Evolutionary conservation across 257 asterid genomes (phyloP).

Genomic region (Nicotiana undulata): DNA sequence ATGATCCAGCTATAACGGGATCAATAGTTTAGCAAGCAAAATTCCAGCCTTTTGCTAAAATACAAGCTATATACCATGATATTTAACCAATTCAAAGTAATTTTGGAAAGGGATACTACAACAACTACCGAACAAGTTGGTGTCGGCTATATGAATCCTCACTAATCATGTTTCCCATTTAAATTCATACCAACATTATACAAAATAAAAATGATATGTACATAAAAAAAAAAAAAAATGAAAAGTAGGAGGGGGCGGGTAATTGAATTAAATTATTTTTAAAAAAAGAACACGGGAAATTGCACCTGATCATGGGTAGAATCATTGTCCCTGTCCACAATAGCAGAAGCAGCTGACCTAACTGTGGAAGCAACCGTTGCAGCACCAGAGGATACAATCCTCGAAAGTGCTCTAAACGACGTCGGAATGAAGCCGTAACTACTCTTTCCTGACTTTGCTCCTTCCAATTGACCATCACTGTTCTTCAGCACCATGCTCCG

Average conservation of each 20-base stretch:
- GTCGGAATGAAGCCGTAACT: conserved; percentile 51
- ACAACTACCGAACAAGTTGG: too few species aligned
- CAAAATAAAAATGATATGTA: too few species aligned
- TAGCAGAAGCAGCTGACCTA: conserved; percentile 84
- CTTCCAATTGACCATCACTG: conserved; percentile 51
- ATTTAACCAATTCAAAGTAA: background rate
- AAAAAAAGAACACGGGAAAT: background rate
- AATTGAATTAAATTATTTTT: too few species aligned
- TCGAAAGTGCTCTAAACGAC: conserved; percentile 65
- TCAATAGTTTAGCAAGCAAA: background rate
- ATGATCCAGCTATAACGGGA: background rate
- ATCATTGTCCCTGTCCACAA: conserved; percentile 66
- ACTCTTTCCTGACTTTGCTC: conserved; percentile 29
- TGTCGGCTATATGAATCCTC: too few species aligned
- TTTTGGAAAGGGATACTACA: too few species aligned
- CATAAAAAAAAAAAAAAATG: too few species aligned
- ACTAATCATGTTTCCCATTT: too few species aligned
- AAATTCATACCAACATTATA: too few species aligned
- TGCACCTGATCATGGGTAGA: conserved; percentile 57
- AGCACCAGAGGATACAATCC: conserved; percentile 77
- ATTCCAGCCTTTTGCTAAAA: conserved; percentile 1
- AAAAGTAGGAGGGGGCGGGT: too few species aligned
- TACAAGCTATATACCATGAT: background rate
- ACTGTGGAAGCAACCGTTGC: conserved; percentile 68
- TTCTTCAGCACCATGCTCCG: conserved; percentile 36